These are phyloP conservation scores for Penicillium canescens DNA, from an alignment of 495 filamentous ascomycete genomes.

Conservation along the genomic window DNA sequence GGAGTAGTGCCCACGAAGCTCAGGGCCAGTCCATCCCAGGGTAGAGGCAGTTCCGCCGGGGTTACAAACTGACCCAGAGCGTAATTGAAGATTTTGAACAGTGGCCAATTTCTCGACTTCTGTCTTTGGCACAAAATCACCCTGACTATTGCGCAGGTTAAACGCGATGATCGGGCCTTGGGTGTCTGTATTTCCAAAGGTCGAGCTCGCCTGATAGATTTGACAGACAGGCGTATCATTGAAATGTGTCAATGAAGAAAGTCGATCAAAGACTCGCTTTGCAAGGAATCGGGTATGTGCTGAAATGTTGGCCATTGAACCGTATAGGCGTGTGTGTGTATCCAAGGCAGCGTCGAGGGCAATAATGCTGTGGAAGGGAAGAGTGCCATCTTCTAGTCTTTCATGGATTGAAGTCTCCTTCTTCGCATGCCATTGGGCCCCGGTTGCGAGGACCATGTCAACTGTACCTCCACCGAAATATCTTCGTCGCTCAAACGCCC, in stretches of 20 bases:
- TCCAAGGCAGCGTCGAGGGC: constrained; percentile 74
- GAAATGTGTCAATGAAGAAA: constrained; percentile 61
- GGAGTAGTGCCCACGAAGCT: constrained; percentile 79
- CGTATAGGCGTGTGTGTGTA: constrained; percentile 67
- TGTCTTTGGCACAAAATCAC: constrained; percentile 73
- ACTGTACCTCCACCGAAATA: constrained; percentile 98
- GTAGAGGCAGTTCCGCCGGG: constrained; percentile 77
- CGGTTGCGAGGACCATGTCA: constrained; percentile 62
- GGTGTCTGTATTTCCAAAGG: constrained; percentile 41
- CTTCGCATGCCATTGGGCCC: constrained; percentile 63
- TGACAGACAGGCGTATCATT: constrained; percentile 68
- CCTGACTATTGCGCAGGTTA: constrained; percentile 67
- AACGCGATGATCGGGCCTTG: constrained; percentile 86
- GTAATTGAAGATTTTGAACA: constrained; percentile 74
- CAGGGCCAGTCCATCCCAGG: constrained; percentile 69
- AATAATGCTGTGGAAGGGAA: constrained; percentile 85
- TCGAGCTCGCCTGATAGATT: constrained; percentile 55
- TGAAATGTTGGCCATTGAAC: constrained; percentile 68
- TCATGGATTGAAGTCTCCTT: constrained; percentile 76
- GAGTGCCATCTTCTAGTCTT: constrained; percentile 83
- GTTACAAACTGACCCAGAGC: constrained; percentile 88
- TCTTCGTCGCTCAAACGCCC: constrained; percentile 60
- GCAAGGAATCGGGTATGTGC: constrained; percentile 72
- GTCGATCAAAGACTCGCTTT: constrained; percentile 54
- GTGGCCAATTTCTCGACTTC: constrained; percentile 84